Base-by-base conservation (phyloP, 108 stramenopile genomes). In the Parietichytrium sp. region DNA sequence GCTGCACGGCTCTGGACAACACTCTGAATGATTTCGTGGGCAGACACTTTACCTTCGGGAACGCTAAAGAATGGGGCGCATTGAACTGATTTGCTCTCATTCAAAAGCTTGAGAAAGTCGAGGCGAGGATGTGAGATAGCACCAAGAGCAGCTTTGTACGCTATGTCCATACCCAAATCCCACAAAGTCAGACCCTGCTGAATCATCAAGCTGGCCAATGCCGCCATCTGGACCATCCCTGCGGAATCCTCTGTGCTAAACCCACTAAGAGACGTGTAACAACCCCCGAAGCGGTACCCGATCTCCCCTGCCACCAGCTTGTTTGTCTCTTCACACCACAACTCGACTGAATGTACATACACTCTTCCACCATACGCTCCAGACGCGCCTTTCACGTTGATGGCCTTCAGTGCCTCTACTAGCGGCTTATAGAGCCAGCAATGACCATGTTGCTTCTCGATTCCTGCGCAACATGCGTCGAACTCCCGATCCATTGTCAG, bases 111-210 rank as follows among this genome's bases (percentile, higher is more conserved):
- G 12, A 93, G 86, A 89, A 93, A 94, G 23, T 90, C 89, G 16
- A 45, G 49, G 26, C 94, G 88, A 2, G 84, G 82, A 84, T 93
- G 82, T 29, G 85, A 47, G 15, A 79, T 52, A 7, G 91, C 86
- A 51, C 94, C 94, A 20, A 94, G 48, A 49, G 45, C 47, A 33
- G 54, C 80, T 80, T 94, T 94, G 85, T 94, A 94, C 0, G 87
- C 87, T 86, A 92, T 84, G 47, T 91, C 86, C 93, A 92, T 92
- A 23, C 94, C 94, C 4, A 94, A 80, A 86, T 94, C 94, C 94
- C 94, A 94, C 54, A 92, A 38, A 4, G 79, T 79, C 80, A 92
- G 92, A 18, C 91, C 91, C 29, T 79, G 36, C 23, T 78, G 33
- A 3, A 25, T 79, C 18, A 94, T 84, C 26, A 92, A 52, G 42